Conservation (phyloP, 352 stramenopile genomes). For the Phytophthora pluvialis region DNA sequence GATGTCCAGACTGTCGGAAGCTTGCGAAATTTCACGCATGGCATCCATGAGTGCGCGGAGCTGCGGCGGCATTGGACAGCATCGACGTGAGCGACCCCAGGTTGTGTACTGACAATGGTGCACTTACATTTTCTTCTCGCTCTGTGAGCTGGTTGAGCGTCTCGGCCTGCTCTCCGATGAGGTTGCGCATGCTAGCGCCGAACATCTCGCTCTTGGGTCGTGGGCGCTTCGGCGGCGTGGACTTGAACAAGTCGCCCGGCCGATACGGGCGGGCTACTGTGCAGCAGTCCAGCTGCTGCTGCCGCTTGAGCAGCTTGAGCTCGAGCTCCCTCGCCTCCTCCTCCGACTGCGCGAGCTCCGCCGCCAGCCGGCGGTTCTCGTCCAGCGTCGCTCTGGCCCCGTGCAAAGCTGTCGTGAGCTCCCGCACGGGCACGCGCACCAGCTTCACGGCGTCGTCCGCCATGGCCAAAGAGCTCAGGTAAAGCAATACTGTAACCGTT, state of each 20-base stretch:
- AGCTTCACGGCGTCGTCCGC: conserved; percentile 38
- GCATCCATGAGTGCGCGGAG: conserved; percentile 67
- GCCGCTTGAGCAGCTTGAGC: conserved; percentile 49
- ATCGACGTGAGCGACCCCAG: neutral
- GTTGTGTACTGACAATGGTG: neutral
- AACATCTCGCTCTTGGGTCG: conserved; percentile 59
- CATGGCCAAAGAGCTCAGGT: neutral
- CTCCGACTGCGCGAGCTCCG: conserved; percentile 43
- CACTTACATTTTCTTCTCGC: conserved; percentile 55
- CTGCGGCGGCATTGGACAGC: conserved; percentile 24
- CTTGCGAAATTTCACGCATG: conserved; percentile 65
- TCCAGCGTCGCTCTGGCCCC: conserved; percentile 35
- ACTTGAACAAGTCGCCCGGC: conserved; percentile 12
- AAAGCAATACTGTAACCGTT: conserved; percentile 5
- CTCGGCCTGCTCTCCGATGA: conserved; percentile 58
- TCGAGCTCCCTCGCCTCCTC: conserved; percentile 51
- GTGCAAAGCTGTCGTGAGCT: conserved; percentile 43
- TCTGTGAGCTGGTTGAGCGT: conserved; percentile 56
- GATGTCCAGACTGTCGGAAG: conserved; percentile 58
- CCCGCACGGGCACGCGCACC: conserved; percentile 49
- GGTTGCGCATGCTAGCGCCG: conserved; percentile 54
- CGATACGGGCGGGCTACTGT: conserved; percentile 34
- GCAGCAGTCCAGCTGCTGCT: conserved; percentile 64
- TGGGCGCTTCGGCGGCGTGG: conserved; percentile 31
- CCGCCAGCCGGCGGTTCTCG: conserved; percentile 42